phyloP scores from a whole-genome alignment of 345 rosid genomes.

The Excoecaria cochinchinensis region DNA sequence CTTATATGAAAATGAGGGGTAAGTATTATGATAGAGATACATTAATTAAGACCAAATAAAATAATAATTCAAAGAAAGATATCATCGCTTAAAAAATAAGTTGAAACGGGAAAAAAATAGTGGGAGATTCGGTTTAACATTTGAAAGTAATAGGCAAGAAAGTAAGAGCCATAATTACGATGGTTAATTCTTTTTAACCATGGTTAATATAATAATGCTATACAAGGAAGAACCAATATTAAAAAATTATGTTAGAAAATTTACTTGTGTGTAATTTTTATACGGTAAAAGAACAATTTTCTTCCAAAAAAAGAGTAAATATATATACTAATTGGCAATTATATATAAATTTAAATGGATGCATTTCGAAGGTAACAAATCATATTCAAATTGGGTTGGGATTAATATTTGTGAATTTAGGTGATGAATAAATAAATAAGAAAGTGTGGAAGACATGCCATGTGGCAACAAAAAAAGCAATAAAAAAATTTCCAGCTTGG shows the following conservation, averaged over 20 bases:
- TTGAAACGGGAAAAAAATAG: not conserved
- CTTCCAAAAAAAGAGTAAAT: not conserved
- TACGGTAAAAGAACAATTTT: no score
- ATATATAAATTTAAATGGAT: no score
- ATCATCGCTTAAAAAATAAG: not conserved
- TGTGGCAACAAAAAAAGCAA: slow-evolving; percentile 27
- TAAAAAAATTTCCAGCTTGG: slow-evolving; percentile 49
- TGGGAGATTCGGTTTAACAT: not conserved
- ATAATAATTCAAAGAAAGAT: no score
- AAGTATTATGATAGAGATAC: no score
- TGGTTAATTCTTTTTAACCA: not conserved
- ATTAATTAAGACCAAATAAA: no score
- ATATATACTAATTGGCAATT: no score
- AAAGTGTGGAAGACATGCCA: slow-evolving; percentile 20
- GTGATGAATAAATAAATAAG: not conserved
- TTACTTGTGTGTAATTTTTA: no score
- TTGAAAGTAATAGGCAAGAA: not conserved
- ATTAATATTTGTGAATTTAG: not conserved
- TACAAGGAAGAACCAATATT: not conserved
- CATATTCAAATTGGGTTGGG: slow-evolving; percentile 23
- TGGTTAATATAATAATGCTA: not conserved
- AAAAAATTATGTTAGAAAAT: no score
- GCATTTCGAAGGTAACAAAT: slow-evolving; percentile 24
- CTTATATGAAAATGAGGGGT: no score
- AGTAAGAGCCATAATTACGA: not conserved